A percentile compares a stretch with the other conserved stretches of the same genome.
phyloP scores from a whole-genome alignment of 331 rosid genomes.

The Quercus tomentella region DNA sequence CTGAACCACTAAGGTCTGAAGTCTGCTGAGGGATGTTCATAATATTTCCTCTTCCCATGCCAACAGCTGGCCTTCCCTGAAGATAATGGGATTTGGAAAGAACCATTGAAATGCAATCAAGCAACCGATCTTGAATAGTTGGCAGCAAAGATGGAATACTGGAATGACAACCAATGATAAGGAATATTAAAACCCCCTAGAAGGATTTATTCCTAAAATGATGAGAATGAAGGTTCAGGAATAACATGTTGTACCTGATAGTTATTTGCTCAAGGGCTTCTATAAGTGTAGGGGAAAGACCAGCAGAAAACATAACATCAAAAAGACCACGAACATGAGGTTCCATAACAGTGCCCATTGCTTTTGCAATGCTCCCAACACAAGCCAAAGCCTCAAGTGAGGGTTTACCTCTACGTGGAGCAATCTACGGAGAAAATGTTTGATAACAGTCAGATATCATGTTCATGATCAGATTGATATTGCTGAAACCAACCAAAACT shows the following conservation, averaged over 20 bases:
- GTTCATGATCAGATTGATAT: constrained; percentile 11
- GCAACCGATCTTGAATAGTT: constrained; percentile 88
- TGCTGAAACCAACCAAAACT: constrained; percentile 18
- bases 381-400: constrained; percentile 98
- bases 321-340: constrained; percentile 82
- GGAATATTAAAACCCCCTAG: constrained; percentile 3
- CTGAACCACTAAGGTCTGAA: constrained; percentile 73
- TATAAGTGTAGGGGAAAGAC: constrained; percentile 84
- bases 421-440: constrained; percentile 60
- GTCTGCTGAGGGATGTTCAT: constrained; percentile 59
- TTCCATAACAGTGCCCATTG: constrained; percentile 90
- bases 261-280: constrained; percentile 89
- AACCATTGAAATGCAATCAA: constrained; percentile 84
- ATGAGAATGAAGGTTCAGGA: constrained; percentile 3
- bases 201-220: constrained; percentile 9
- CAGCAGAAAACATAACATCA: constrained; percentile 90
- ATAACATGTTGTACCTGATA: constrained; percentile 41
- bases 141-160: constrained; percentile 90
- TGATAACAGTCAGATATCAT: constrained; percentile 19
- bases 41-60: constrained; percentile 52
- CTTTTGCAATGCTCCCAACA: constrained; percentile 96
- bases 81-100: constrained; percentile 78
- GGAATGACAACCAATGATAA: constrained; percentile 24
- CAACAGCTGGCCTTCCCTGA: constrained; percentile 57
- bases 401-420: constrained; percentile 94